These are phyloP conservation scores for Chalciporus sp. DNA, from an alignment of 1,284 basidiomycete genomes.

Conservation along the genomic window DNA sequence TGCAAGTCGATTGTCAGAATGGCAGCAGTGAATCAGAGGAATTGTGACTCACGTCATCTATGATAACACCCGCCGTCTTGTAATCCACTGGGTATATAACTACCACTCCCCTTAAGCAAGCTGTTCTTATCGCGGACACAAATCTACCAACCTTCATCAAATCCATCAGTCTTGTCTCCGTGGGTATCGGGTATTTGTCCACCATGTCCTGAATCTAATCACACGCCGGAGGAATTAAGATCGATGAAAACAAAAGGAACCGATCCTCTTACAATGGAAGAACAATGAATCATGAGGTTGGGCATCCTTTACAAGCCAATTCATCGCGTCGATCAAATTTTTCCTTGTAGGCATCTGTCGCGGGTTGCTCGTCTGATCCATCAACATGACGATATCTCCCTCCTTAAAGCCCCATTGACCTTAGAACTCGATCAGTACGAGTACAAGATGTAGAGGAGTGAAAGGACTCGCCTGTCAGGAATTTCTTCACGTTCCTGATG, in stretches of 20 bases:
- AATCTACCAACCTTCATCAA: slow-evolving; percentile 59
- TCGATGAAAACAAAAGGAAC: neutral
- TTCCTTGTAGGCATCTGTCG: slow-evolving; percentile 68
- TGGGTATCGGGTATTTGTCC: slow-evolving; percentile 73
- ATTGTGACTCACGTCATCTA: slow-evolving; percentile 68
- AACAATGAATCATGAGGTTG: slow-evolving; percentile 81
- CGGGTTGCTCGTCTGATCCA: slow-evolving; percentile 67
- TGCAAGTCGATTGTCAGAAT: slow-evolving; percentile 27
- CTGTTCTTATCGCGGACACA: neutral
- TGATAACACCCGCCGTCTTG: slow-evolving; percentile 64
- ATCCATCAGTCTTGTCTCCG: slow-evolving; percentile 70
- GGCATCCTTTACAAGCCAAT: slow-evolving; percentile 83
- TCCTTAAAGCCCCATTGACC: slow-evolving; percentile 65
- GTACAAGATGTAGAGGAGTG: neutral
- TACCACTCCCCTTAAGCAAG: slow-evolving; percentile 20
- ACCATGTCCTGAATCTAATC: slow-evolving; percentile 79
- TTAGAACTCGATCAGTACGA: slow-evolving; percentile 25
- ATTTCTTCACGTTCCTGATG: slow-evolving; percentile 68
- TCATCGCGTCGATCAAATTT: slow-evolving; percentile 86
- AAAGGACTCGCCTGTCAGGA: slow-evolving; percentile 62
- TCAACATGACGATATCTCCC: slow-evolving; percentile 78
- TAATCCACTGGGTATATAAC: slow-evolving; percentile 80
- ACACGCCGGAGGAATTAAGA: neutral
- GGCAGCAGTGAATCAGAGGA: neutral
- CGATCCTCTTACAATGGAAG: slow-evolving; percentile 70